These are phyloP conservation scores for Agapanthus africanus DNA, from an alignment of 106 monocot genomes.

Conservation along the genomic window DNA sequence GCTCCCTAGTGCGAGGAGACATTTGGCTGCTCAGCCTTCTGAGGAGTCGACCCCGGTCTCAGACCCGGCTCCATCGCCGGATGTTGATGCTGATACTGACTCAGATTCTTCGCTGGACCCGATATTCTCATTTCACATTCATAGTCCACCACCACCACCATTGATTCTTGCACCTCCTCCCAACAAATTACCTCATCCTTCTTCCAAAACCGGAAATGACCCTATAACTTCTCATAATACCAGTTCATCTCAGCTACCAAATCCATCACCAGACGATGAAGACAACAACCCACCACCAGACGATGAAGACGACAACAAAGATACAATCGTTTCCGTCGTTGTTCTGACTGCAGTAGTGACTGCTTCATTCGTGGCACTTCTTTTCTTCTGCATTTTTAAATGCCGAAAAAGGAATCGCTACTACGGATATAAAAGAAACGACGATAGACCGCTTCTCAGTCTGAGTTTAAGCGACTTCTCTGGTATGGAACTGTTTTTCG, in stretches of 20 bases:
- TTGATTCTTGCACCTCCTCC: background rate
- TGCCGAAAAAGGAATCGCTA: slow-evolving; percentile 11
- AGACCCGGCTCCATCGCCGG: slow-evolving; percentile 1
- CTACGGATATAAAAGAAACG: slow-evolving; percentile 13
- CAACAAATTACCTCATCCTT: background rate
- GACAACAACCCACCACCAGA: background rate
- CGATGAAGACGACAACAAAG: slow-evolving; percentile 5
- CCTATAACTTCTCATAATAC: background rate
- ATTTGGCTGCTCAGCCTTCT: slow-evolving; percentile 15
- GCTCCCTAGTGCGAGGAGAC: slow-evolving; percentile 17
- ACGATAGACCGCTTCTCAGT: slow-evolving; percentile 49
- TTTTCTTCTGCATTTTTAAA: slow-evolving; percentile 28
- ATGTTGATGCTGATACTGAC: background rate
- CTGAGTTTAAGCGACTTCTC: slow-evolving; percentile 47
- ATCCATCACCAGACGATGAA: background rate
- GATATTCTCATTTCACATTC: too few species aligned
- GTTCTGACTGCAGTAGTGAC: slow-evolving; percentile 36
- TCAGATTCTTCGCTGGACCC: too few species aligned
- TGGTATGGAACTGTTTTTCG: slow-evolving; percentile 29
- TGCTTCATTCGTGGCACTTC: slow-evolving; percentile 16
- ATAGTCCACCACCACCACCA: too few species aligned
- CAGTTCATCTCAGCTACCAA: background rate
- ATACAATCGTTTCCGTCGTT: slow-evolving; percentile 26
- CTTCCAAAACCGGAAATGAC: background rate
- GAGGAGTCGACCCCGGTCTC: background rate